Evolutionary conservation across 306 rosid genomes (phyloP), one percentile per base, ranked within the genome.

Genomic region (Pterocarpus macrocarpus): DNA sequence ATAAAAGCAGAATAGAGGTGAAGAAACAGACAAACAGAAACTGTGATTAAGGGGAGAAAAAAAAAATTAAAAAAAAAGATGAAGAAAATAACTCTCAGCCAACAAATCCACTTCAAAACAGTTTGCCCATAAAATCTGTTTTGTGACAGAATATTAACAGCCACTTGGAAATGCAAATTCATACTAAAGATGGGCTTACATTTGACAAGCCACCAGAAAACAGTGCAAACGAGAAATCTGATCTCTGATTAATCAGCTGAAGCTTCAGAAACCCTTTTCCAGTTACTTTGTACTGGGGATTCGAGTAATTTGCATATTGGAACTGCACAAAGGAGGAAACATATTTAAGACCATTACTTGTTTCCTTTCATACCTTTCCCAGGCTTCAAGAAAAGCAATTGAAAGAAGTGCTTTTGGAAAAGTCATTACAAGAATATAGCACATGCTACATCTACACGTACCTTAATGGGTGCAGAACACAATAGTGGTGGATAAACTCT

Each of bases 401-500:
- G 78, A 66, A 15, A 82, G 45, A 75, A 69, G 39, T 22, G 15
- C 15, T 72, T 50, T 34, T 69, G 66, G 43, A 39, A 33, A 62
- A 53, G 44, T 52, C 69, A 73, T 22, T 36, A 34, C 49, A 62
- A 75, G 56, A 68, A 71, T 67, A 71, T 22, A 38, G 41, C 13
- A 14, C 32, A 81, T 56, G 73, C 35, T 28, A 61, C 72, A 49
- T 49, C 10, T 28, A n/a, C 41, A 47, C 13, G 36, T 71, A 94
- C 98, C 98, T 94, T 94, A 68, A 92, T 91, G 41, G 97, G 97
- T 3, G 97, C 95, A 50, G 92, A 78, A 78, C 95, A 92, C 71
- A 90, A 50, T 11, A 84, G 80, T 33, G 97, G 97, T 49, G 90
- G 86, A 84, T 55, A 80, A 39, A 81, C 83, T 73, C 89, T 77